These are phyloP conservation scores for Candida cerambycidarum DNA, from an alignment of 805 yeast species.

Conservation along the genomic window DNA sequence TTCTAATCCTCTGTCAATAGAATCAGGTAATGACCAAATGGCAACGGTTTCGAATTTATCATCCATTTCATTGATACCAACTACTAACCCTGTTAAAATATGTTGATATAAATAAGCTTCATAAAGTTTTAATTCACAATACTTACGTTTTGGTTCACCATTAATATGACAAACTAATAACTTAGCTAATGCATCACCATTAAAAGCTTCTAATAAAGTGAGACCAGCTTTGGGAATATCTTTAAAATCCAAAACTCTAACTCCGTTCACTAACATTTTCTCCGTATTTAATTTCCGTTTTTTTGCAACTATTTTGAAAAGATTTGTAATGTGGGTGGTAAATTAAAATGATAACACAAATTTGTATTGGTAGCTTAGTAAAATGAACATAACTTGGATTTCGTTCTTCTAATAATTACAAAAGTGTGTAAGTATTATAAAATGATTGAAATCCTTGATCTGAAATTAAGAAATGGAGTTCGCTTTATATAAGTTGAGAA, in stretches of 20 bases:
- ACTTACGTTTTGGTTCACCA: conserved; percentile 16
- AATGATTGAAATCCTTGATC: conserved; percentile 5
- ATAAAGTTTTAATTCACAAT: conserved; percentile 41
- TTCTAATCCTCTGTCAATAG: conserved; percentile 41
- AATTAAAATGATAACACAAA: conserved; percentile 10
- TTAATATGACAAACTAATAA: conserved; percentile 27
- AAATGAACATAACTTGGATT: conserved; percentile 9
- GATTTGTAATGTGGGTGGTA: not conserved
- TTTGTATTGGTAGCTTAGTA: conserved; percentile 11
- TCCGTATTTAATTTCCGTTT: not conserved
- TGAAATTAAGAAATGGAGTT: not conserved
- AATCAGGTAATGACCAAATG: conserved; percentile 52
- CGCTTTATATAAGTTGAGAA: not conserved
- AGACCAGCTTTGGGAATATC: conserved; percentile 37
- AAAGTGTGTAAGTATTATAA: conserved; percentile 3
- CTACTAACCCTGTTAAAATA: conserved; percentile 47
- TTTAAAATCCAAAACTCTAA: conserved; percentile 16
- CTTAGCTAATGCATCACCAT: conserved; percentile 34
- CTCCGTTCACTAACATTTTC: conserved; percentile 1
- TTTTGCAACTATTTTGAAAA: not conserved
- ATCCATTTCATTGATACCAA: conserved; percentile 48
- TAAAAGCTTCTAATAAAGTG: conserved; percentile 37
- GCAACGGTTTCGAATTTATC: conserved; percentile 52
- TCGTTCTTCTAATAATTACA: conserved; percentile 4
- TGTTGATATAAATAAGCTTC: conserved; percentile 54